Conservation (phyloP, 176 grass and related monocot genomes). For the Lolium rigidum region DNA sequence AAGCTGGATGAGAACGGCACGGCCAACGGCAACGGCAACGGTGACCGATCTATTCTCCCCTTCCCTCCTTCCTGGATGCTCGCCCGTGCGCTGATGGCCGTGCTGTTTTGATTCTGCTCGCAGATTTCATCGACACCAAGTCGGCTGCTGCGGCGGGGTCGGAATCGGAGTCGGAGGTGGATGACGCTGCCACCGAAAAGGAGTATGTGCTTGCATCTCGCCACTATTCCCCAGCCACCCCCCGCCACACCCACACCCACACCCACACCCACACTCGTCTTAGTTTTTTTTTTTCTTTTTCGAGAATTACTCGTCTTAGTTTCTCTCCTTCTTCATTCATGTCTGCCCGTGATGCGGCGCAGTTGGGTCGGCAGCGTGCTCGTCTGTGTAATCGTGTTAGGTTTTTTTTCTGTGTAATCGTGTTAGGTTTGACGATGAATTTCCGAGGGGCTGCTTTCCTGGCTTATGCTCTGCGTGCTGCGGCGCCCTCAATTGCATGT, state of each 20-base stretch:
- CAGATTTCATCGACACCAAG: slow-evolving; percentile 39
- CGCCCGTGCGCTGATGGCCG: slow-evolving; percentile 31
- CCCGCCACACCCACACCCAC: background rate
- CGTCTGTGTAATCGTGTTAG: background rate
- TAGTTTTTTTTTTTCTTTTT: background rate
- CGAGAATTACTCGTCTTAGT: background rate
- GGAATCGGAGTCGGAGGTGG: slow-evolving; percentile 33
- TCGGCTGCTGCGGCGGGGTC: background rate
- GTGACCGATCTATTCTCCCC: background rate
- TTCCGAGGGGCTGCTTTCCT: too few relatives aligned
- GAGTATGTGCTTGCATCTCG: slow-evolving; percentile 33
- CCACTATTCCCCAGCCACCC: background rate
- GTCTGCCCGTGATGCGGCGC: slow-evolving; percentile 20
- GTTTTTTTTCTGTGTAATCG: background rate
- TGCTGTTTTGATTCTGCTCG: slow-evolving; percentile 20
- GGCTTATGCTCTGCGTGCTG: too few relatives aligned
- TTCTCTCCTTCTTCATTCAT: background rate
- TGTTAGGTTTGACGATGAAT: background rate
- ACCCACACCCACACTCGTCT: background rate
- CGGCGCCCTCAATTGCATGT: too few relatives aligned
- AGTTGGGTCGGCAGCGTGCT: background rate
- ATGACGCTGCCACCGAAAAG: slow-evolving; percentile 8
- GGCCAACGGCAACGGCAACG: slow-evolving; percentile 35
- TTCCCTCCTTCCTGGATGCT: background rate
- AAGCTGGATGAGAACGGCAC: slow-evolving; percentile 43